Percentiles rank a stretch among this genome's conserved stretches.
phyloP scores from a whole-genome alignment of 2,329 filamentous ascomycete genomes.

The Colletotrichum horii region DNA sequence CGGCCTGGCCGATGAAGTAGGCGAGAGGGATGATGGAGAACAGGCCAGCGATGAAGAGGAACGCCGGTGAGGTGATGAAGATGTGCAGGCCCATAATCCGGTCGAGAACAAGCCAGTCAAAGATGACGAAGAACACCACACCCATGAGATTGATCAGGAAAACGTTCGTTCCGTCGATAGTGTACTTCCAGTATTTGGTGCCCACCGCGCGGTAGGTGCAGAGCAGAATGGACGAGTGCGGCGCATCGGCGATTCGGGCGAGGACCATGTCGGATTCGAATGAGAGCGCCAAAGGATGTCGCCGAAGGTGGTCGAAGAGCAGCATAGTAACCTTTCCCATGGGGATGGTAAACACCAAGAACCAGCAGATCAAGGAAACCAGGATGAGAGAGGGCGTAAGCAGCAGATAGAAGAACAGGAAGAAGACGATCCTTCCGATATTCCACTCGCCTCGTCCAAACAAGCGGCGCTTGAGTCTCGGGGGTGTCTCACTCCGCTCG shows the following conservation, averaged over 20 bases:
- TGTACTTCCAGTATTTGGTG: slow-evolving; percentile 98
- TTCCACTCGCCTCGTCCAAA: slow-evolving; percentile 98
- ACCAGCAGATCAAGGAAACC: slow-evolving; percentile 90
- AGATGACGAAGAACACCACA: slow-evolving; percentile 91
- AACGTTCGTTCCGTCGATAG: slow-evolving; percentile 96
- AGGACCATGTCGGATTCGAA: slow-evolving; percentile 88
- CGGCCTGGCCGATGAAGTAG: slow-evolving; percentile 98
- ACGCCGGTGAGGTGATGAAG: slow-evolving; percentile 80
- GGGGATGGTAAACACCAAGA: slow-evolving; percentile 96
- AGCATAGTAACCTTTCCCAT: slow-evolving; percentile 96
- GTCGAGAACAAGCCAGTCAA: slow-evolving; percentile 86
- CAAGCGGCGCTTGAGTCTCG: slow-evolving; percentile 75
- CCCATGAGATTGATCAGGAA: slow-evolving; percentile 97
- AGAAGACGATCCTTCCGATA: slow-evolving; percentile 92
- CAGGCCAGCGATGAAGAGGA: slow-evolving; percentile 84
- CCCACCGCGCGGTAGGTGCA: slow-evolving; percentile 98
- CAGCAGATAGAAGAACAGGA: slow-evolving; percentile 92
- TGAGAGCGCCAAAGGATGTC: slow-evolving; percentile 89
- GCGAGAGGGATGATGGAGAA: slow-evolving; percentile 95
- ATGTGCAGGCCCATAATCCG: slow-evolving; percentile 71
- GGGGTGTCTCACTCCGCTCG: slow-evolving; percentile 47
- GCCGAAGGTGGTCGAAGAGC: slow-evolving; percentile 87
- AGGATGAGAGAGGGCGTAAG: slow-evolving; percentile 86
- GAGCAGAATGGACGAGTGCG: slow-evolving; percentile 84
- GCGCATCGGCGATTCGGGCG: slow-evolving; percentile 71